phyloP scores from a whole-genome alignment of 2,329 filamentous ascomycete species.

The Dothiorella sarmentorum region DNA sequence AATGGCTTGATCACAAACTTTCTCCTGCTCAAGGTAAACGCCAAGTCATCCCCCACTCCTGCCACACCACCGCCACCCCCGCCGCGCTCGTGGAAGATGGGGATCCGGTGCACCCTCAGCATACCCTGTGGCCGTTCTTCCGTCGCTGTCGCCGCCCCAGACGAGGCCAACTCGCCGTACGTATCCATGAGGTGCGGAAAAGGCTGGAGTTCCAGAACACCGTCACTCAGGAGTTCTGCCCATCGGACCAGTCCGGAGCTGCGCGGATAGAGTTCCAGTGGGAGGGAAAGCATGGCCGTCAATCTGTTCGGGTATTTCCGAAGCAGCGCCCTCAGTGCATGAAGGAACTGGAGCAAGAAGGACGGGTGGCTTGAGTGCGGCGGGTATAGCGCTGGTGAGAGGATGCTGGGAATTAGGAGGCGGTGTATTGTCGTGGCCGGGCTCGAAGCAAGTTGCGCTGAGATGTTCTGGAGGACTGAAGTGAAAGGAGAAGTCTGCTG shows the following conservation, averaged over 20 bases:
- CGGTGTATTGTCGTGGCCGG: constrained; percentile 67
- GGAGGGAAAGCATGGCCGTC: constrained; percentile 72
- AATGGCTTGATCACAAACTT: constrained; percentile 85
- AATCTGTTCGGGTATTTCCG: constrained; percentile 63
- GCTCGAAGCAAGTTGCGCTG: constrained; percentile 50
- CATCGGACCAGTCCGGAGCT: constrained; percentile 73
- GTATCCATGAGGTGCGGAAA: constrained; percentile 58
- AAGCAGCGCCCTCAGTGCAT: constrained; percentile 71
- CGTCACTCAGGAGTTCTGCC: constrained; percentile 81
- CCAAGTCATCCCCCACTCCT: constrained; percentile 75
- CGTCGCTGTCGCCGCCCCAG: constrained; percentile 51
- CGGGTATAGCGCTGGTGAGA: constrained; percentile 83
- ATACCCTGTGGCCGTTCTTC: constrained; percentile 84
- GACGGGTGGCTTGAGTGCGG: constrained; percentile 66
- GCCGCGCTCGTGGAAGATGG: constrained; percentile 83
- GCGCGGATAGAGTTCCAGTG: constrained; percentile 75
- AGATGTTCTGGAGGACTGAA: constrained; percentile 60
- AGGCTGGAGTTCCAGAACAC: constrained; percentile 77
- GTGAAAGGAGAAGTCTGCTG: constrained; percentile 51
- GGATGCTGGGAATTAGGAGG: constrained; percentile 76
- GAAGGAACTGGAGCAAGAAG: constrained; percentile 75
- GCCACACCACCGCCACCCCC: constrained; percentile 65
- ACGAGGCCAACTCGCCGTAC: constrained; percentile 41
- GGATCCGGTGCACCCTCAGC: constrained; percentile 76
- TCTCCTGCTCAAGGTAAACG: constrained; percentile 80